These are phyloP conservation scores for Arxiozyma heterogenica DNA, from an alignment of 1,139 yeast species.

Conservation along the genomic window DNA sequence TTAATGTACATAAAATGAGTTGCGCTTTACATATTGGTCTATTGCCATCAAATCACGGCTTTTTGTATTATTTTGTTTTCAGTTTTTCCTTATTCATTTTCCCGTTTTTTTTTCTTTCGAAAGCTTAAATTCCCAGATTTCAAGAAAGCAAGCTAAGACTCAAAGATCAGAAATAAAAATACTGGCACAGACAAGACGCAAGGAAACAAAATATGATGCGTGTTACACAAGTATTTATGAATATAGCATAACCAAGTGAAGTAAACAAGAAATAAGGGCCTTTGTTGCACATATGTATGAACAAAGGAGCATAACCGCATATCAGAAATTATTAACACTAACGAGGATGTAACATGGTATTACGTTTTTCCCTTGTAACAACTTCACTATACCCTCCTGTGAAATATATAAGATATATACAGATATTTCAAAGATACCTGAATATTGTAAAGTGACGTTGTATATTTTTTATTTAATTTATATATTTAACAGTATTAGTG, in stretches of 20 bases:
- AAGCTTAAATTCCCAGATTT: background rate
- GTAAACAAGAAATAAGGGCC: background rate
- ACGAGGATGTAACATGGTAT: no score
- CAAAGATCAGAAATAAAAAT: background rate
- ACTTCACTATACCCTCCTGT: background rate
- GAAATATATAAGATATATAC: no score
- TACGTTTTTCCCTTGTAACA: background rate
- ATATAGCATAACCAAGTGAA: no score
- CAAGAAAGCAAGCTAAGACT: background rate
- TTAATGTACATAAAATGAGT: background rate
- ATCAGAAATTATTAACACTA: background rate
- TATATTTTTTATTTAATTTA: constrained; percentile 2
- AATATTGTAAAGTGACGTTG: constrained; percentile 1
- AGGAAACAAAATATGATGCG: background rate
- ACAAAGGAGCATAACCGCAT: background rate
- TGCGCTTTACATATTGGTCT: background rate
- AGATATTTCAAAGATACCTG: background rate
- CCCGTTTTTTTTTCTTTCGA: no score
- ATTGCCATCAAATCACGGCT: no score
- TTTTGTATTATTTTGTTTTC: background rate
- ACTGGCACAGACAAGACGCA: background rate
- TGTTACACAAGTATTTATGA: background rate
- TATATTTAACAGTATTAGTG: constrained; percentile 1
- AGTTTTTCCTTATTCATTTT: no score
- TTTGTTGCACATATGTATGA: no score